Conservation (phyloP, 2,329 filamentous ascomycete species). For the Pseudovirgaria hyperparasitica region DNA sequence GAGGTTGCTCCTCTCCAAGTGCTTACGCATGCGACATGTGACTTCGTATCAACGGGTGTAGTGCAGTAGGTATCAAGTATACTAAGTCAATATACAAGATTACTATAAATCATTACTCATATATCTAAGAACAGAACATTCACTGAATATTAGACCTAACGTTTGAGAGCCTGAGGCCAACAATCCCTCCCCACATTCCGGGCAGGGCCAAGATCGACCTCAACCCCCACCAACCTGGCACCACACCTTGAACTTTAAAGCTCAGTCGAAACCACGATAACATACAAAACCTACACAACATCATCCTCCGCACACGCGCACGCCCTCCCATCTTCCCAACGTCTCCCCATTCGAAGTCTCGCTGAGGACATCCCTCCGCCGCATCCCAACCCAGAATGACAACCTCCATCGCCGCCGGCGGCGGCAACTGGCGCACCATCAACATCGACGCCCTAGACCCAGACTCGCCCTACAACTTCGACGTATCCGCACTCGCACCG, state of each 20-base stretch:
- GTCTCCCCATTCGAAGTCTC: not conserved
- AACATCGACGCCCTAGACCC: conserved; percentile 87
- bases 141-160: too few species aligned
- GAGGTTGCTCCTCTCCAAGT: too few species aligned
- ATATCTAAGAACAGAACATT: too few species aligned
- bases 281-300: not conserved
- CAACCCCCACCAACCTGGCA: not conserved
- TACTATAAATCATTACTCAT: too few species aligned
- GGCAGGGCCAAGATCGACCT: not conserved
- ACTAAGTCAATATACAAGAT: too few species aligned
- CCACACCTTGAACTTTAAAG: not conserved
- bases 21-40: too few species aligned
- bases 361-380: not conserved
- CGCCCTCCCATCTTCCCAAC: not conserved
- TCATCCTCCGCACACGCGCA: too few species aligned
- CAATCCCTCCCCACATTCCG: not conserved
- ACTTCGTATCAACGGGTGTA: too few species aligned
- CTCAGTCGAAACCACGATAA: too few species aligned
- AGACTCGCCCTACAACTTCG: conserved; percentile 85
- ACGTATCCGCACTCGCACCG: conserved; percentile 70
- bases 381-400: too few species aligned
- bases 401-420: conserved; percentile 29
- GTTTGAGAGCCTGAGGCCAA: not conserved
- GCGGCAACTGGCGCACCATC: conserved; percentile 76
- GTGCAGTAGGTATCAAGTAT: too few species aligned